Percentiles rank a stretch among this genome's conserved stretches.
Evolutionary conservation across 2,329 filamentous ascomycete species (phyloP).

Genomic region (Incumbomyces lentus): DNA sequence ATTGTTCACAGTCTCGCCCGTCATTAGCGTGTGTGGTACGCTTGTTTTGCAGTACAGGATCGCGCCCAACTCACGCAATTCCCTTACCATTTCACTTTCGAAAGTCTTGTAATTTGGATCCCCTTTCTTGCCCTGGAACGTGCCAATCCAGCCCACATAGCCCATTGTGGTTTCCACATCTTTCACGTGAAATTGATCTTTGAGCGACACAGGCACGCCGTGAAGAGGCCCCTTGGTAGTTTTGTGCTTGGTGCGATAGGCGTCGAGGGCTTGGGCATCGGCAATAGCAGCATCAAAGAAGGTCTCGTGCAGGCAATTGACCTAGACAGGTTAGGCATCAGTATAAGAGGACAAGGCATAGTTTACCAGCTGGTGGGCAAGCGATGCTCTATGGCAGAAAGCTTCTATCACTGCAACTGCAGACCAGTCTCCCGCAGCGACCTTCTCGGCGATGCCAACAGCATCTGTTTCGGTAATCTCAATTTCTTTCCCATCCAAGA

Average conservation of each 20-base stretch:
- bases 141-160: conserved; percentile 56
- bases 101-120: conserved; percentile 39
- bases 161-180: conserved; percentile 50
- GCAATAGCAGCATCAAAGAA: conserved; percentile 44
- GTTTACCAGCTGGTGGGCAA: conserved; percentile 49
- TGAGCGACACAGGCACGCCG: conserved; percentile 49
- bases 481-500: conserved; percentile 43
- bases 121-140: conserved; percentile 46
- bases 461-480: conserved; percentile 53
- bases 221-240: conserved; percentile 49
- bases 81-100: conserved; percentile 49
- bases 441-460: conserved; percentile 45
- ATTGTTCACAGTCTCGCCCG: conserved; percentile 51
- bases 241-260: conserved; percentile 32
- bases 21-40: conserved; percentile 48
- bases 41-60: conserved; percentile 47
- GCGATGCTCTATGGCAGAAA: conserved; percentile 46
- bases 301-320: conserved; percentile 44
- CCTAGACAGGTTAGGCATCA: conserved; percentile 21
- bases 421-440: conserved; percentile 45
- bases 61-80: conserved; percentile 44
- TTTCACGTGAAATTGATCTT: conserved; percentile 40
- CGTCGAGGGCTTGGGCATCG: conserved; percentile 40
- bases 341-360: conserved; percentile 18
- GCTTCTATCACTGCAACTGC: conserved; percentile 46